These are phyloP conservation scores for Isoetes engelmannii DNA, from an alignment of 83 land plant species.

Conservation along the genomic window DNA sequence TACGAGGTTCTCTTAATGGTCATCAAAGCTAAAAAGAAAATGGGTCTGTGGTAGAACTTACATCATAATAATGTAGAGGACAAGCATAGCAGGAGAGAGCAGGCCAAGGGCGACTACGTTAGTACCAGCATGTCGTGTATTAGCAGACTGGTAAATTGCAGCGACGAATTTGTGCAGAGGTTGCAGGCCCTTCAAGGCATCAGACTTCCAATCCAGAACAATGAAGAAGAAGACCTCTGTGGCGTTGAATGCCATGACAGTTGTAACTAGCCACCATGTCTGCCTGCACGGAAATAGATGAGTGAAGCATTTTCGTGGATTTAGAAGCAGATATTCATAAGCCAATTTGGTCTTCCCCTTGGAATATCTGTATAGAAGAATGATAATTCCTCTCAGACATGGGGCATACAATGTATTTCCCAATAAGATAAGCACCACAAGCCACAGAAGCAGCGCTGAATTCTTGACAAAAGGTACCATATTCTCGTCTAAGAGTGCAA, in stretches of 20 bases:
- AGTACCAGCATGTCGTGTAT: constrained; percentile 59
- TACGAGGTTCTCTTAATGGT: no score
- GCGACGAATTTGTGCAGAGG: constrained; percentile 37
- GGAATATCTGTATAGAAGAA: constrained; percentile 13
- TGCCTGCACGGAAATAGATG: constrained; percentile 1
- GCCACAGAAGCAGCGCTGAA: constrained; percentile 30
- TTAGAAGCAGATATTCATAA: constrained; percentile 30
- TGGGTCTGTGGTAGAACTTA: constrained; percentile 26
- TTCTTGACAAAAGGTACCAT: constrained; percentile 44
- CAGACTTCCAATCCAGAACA: constrained; percentile 50
- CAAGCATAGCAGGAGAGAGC: constrained; percentile 46
- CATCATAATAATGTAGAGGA: constrained; percentile 63
- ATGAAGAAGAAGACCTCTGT: constrained; percentile 37
- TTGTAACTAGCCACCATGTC: constrained; percentile 25
- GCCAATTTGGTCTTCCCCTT: constrained; percentile 19
- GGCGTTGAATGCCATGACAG: constrained; percentile 40
- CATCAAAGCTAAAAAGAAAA: no score
- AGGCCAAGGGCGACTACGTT: constrained; percentile 39
- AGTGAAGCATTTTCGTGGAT: constrained; percentile 5
- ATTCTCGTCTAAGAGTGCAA: constrained; percentile 55
- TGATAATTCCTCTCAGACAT: constrained; percentile 32
- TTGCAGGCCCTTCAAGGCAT: constrained; percentile 31
- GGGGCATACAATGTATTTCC: constrained; percentile 63
- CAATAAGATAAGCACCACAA: constrained; percentile 32
- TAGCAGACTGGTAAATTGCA: constrained; percentile 40